A percentile compares a stretch with the other conserved stretches of the same genome.
phyloP scores from a whole-genome alignment of 805 yeast genomes.

The Suhomyces vadensis region DNA sequence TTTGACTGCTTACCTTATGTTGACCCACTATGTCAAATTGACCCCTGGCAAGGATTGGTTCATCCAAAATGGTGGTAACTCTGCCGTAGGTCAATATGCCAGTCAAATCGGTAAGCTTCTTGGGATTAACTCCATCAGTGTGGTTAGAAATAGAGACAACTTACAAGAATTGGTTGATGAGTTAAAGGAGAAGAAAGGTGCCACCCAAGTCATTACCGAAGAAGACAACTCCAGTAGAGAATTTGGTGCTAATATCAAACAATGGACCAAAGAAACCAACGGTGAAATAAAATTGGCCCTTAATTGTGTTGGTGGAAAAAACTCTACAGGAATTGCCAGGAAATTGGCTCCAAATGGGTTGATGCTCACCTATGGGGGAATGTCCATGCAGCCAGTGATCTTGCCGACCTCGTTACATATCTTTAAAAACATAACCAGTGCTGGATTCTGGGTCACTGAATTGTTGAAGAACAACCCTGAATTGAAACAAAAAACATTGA shows the following conservation, averaged over 20 bases:
- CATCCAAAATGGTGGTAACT: slow-evolving; percentile 94
- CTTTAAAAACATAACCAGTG: slow-evolving; percentile 80
- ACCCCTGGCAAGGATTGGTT: slow-evolving; percentile 78
- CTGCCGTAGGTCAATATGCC: slow-evolving; percentile 92
- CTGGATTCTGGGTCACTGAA: slow-evolving; percentile 91
- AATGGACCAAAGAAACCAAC: slow-evolving; percentile 49
- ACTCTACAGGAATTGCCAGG: slow-evolving; percentile 78
- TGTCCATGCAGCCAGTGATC: slow-evolving; percentile 94
- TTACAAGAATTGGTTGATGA: slow-evolving; percentile 58
- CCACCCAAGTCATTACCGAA: slow-evolving; percentile 88
- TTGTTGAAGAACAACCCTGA: slow-evolving; percentile 36
- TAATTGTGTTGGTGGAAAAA: slow-evolving; percentile 92
- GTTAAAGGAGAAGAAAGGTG: slow-evolving; percentile 64
- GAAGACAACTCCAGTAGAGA: slow-evolving; percentile 72
- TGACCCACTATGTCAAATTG: slow-evolving; percentile 64
- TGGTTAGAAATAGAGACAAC: slow-evolving; percentile 83
- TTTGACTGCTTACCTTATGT: slow-evolving; percentile 86
- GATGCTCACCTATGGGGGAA: slow-evolving; percentile 92
- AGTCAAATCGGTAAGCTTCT: slow-evolving; percentile 78
- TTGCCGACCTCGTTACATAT: slow-evolving; percentile 87
- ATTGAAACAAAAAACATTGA: slow-evolving; percentile 38
- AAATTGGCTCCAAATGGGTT: slow-evolving; percentile 74
- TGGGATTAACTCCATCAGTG: slow-evolving; percentile 82
- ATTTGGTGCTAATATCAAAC: slow-evolving; percentile 60
- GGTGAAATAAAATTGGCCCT: slow-evolving; percentile 72